phyloP scores from a whole-genome alignment of 768 basidiomycete species.

The Lentinula detonsa region DNA sequence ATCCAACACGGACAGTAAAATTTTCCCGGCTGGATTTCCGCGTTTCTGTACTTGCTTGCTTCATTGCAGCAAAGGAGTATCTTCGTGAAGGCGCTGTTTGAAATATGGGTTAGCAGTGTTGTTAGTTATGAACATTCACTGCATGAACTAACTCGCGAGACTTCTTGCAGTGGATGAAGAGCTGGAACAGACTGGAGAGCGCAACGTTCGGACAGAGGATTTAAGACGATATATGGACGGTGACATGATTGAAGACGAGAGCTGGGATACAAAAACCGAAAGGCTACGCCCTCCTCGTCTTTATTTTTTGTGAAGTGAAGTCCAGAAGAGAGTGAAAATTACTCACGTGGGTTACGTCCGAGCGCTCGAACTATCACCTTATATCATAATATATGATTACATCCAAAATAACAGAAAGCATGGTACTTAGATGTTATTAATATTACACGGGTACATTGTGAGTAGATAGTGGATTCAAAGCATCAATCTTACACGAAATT shows the following conservation, averaged over 20 bases:
- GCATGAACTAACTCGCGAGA: neutral
- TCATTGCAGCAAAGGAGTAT: slow-evolving; percentile 2
- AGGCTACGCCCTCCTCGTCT: neutral
- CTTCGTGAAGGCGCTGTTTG: neutral
- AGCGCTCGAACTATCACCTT: too few relatives aligned
- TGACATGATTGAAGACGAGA: neutral
- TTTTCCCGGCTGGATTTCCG: neutral
- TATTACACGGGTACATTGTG: neutral
- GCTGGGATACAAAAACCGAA: neutral
- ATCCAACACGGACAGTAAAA: neutral
- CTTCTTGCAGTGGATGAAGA: neutral
- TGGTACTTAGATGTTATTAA: neutral
- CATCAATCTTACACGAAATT: neutral
- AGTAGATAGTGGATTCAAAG: neutral
- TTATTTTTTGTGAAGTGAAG: neutral
- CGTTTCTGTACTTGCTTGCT: neutral
- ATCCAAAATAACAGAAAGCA: too few relatives aligned
- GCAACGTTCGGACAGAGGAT: neutral
- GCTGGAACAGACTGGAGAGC: neutral
- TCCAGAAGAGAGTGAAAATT: neutral
- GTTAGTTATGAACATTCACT: neutral
- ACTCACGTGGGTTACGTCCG: neutral
- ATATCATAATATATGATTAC: too few relatives aligned
- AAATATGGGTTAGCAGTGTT: neutral
- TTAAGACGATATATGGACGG: neutral